Base-by-base conservation (phyloP, 805 yeast genomes). In the Saccharomycopsis malanga region DNA sequence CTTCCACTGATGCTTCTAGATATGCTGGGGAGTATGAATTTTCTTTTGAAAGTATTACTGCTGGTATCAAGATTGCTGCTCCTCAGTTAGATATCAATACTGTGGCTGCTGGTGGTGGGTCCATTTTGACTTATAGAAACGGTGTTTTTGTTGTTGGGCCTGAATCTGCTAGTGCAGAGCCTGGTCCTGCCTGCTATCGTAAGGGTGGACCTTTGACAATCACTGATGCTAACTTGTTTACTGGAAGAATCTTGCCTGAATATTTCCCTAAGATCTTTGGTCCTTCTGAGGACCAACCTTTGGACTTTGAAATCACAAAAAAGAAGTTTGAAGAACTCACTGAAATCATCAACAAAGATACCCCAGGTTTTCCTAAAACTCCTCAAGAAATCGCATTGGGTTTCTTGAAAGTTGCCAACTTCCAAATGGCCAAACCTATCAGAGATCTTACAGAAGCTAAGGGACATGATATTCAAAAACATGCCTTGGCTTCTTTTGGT, bases 101-200 rank as follows among this genome's bases (percentile, higher is more conserved):
- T 3, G 69, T 65, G 25, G 67, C 67, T n/a, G 67, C 67, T 12
- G 67, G 67, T 49, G 67, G 67, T 50, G 67, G 67, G 1, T 63
- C 67, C 3, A 61, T 66, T 6, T 50, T 66, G 29, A 54, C 56
- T 29, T 66, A 60, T 46, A 56, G 58, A 45, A 64, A 65, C 41
- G 69, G 69, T 22, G 58, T 63, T 12, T 70, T 70, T 53, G 63
- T 61, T 20, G 75, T 70, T 27, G 75, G 75, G 10, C 74, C 75
- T 4, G 73, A 71, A 53, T 68, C 72, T 35, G 74, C 75, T 3
- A 62, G 70, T 43, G 66, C 73, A 4, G 70, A 71, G 49, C 75
- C 75, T 4, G 75, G 75, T 22, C 74, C 75, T 17, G 72, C 73
- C 17, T 70, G 74, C 55, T 71, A 71, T 50, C 59, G 73, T 51